Percentiles rank a stretch among this genome's conserved stretches.
phyloP scores from a whole-genome alignment of 768 basidiomycete species.

The Psilocybe tampanensis region DNA sequence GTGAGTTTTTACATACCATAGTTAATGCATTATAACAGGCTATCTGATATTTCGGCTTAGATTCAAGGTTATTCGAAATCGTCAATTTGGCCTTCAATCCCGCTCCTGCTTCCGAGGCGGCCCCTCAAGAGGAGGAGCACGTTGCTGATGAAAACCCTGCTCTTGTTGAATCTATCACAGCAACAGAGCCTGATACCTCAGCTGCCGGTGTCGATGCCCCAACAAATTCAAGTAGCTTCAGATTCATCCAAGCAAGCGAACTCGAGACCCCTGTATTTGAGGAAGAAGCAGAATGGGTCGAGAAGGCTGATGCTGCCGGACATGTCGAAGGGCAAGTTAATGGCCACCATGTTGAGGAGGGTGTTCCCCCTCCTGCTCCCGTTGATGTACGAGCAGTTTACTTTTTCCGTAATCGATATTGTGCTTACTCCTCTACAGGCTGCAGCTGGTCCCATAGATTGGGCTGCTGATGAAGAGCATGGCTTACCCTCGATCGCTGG shows the following conservation, averaged over 20 bases:
- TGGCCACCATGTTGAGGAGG: constrained; percentile 24
- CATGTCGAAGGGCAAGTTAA: constrained; percentile 35
- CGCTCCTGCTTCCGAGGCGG: constrained; percentile 35
- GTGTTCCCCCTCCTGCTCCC: constrained; percentile 18
- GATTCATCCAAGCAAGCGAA: constrained; percentile 84
- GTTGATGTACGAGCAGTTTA: constrained; percentile 14
- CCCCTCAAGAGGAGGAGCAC: constrained; percentile 34
- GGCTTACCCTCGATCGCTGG: constrained; percentile 78
- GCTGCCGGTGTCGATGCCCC: constrained; percentile 46
- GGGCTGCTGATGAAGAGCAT: constrained; percentile 82
- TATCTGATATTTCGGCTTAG: constrained; percentile 36
- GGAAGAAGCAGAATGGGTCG: constrained; percentile 57
- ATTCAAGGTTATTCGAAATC: constrained; percentile 62
- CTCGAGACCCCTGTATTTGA: constrained; percentile 60
- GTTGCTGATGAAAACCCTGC: constrained; percentile 27
- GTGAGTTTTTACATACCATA: constrained; percentile 69
- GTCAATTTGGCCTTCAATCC: constrained; percentile 55
- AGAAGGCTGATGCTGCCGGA: constrained; percentile 43
- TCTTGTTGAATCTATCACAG: constrained; percentile 15
- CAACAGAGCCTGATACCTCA: constrained; percentile 29
- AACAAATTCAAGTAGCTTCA: constrained; percentile 57
- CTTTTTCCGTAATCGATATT: neutral
- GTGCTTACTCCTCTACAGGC: constrained; percentile 4
- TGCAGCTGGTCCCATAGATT: constrained; percentile 58
- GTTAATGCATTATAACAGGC: constrained; percentile 23